Percentiles rank a stretch among this genome's conserved stretches.
Conservation (phyloP, 768 basidiomycete genomes). For the Collybia sordida region DNA sequence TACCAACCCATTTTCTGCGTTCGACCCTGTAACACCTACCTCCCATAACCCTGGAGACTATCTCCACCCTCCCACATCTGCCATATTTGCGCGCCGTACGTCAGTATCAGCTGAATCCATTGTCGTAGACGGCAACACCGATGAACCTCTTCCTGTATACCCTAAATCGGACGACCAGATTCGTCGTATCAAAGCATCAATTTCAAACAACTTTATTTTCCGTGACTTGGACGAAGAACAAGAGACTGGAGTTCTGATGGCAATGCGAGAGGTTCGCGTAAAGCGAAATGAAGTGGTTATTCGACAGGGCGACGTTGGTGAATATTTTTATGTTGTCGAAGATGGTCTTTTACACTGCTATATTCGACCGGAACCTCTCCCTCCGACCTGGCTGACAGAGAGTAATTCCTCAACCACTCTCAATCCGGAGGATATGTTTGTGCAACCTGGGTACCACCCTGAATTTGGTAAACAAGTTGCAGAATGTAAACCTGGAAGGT, state of each 20-base stretch:
- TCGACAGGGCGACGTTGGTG: conserved; percentile 94
- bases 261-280: conserved; percentile 88
- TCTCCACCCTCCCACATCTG: conserved; percentile 71
- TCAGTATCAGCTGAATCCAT: conserved; percentile 98
- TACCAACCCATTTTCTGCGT: conserved; percentile 51
- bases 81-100: conserved; percentile 85
- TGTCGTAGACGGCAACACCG: conserved; percentile 65
- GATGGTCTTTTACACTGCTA: conserved; percentile 83
- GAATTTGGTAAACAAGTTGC: conserved; percentile 81
- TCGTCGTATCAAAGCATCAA: conserved; percentile 83
- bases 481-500: conserved; percentile 80
- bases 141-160: conserved; percentile 72
- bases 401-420: conserved; percentile 35
- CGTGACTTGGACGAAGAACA: conserved; percentile 97
- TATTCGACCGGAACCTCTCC: conserved; percentile 65
- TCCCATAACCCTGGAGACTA: conserved; percentile 59
- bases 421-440: conserved; percentile 50
- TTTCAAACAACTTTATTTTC: conserved; percentile 90
- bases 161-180: conserved; percentile 84
- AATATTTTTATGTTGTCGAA: conserved; percentile 98
- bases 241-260: conserved; percentile 86
- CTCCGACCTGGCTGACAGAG: conserved; percentile 55
- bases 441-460: conserved; percentile 65
- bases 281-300: conserved; percentile 85
- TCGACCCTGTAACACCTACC: conserved; percentile 46